phyloP scores from a whole-genome alignment of 1,139 yeast genomes.

The Martiniozyma asiatica region DNA sequence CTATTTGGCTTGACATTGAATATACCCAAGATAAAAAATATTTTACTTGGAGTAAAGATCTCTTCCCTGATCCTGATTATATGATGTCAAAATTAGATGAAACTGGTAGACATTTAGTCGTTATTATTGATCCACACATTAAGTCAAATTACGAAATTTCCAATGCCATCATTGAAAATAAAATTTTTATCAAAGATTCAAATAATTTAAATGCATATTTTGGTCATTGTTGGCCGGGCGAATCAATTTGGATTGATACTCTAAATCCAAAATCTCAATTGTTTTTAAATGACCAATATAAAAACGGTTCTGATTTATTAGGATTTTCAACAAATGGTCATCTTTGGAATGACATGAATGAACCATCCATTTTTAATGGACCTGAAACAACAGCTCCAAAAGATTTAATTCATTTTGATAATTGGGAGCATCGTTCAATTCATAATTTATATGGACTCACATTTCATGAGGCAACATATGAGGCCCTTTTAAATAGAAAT shows the following conservation, averaged over 20 bases:
- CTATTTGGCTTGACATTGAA: constrained; percentile 92
- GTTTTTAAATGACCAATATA: constrained; percentile 47
- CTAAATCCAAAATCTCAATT: constrained; percentile 49
- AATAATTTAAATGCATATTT: constrained; percentile 41
- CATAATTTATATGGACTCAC: constrained; percentile 79
- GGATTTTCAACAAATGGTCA: constrained; percentile 54
- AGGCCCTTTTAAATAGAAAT: constrained; percentile 44
- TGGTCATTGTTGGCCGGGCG: constrained; percentile 99
- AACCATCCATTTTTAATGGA: constrained; percentile 89
- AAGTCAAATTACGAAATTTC: constrained; percentile 61
- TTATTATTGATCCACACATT: constrained; percentile 86
- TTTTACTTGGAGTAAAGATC: constrained; percentile 76
- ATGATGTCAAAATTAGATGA: constrained; percentile 55
- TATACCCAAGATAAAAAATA: constrained; percentile 78
- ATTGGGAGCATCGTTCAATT: constrained; percentile 82
- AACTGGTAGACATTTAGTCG: constrained; percentile 71
- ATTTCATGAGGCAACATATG: constrained; percentile 68
- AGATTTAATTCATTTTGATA: constrained; percentile 65
- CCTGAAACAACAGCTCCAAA: constrained; percentile 88
- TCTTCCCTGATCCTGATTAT: constrained; percentile 61
- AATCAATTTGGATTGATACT: constrained; percentile 86
- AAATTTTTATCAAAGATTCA: constrained; percentile 27
- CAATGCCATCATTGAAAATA: constrained; percentile 30
- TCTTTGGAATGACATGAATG: constrained; percentile 98
- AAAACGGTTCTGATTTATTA: constrained; percentile 33